Evolutionary conservation across 1,284 basidiomycete genomes (phyloP).

Genomic region (Cryptococcus jaspeensis): DNA sequence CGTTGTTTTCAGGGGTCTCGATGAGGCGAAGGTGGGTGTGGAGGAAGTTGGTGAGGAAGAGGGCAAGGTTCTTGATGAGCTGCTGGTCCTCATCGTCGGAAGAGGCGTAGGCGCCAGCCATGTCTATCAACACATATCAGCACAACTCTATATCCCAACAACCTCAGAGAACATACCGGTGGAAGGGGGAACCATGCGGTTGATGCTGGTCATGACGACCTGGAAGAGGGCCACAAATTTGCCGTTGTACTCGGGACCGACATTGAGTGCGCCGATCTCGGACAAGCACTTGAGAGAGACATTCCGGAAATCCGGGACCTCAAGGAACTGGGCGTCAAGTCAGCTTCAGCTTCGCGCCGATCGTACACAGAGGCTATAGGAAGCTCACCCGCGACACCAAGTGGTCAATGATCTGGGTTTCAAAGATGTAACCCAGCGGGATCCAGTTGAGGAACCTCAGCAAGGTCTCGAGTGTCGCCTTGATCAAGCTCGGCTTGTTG

Average conservation of each 20-base stretch:
- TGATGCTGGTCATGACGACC: slow-evolving; percentile 95
- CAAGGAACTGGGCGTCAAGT: slow-evolving; percentile 70
- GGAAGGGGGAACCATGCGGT: slow-evolving; percentile 95
- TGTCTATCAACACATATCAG: slow-evolving; percentile 55
- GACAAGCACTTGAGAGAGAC: slow-evolving; percentile 95
- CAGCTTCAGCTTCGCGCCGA: slow-evolving; percentile 1
- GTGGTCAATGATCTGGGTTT: slow-evolving; percentile 95
- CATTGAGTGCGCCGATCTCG: slow-evolving; percentile 92
- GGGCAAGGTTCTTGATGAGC: slow-evolving; percentile 91
- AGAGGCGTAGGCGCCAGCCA: slow-evolving; percentile 86
- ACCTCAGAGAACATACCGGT: slow-evolving; percentile 58
- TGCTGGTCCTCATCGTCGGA: slow-evolving; percentile 94
- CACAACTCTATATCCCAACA: background rate
- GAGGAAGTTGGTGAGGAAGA: slow-evolving; percentile 97
- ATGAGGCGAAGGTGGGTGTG: slow-evolving; percentile 87
- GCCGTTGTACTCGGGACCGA: slow-evolving; percentile 96
- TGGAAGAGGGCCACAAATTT: slow-evolving; percentile 98
- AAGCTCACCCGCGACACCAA: slow-evolving; percentile 75
- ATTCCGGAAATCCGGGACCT: slow-evolving; percentile 95
- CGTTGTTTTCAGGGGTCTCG: slow-evolving; percentile 87
- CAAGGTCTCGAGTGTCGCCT: slow-evolving; percentile 91
- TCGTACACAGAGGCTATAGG: background rate
- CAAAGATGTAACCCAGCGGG: slow-evolving; percentile 97
- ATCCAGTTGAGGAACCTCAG: slow-evolving; percentile 99
- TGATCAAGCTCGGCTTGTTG: slow-evolving; percentile 94